A percentile compares a stretch with the other conserved stretches of the same genome.
These are phyloP conservation scores for Nemophila menziesii DNA, from an alignment of 257 asterid genomes.

Conservation along the genomic window DNA sequence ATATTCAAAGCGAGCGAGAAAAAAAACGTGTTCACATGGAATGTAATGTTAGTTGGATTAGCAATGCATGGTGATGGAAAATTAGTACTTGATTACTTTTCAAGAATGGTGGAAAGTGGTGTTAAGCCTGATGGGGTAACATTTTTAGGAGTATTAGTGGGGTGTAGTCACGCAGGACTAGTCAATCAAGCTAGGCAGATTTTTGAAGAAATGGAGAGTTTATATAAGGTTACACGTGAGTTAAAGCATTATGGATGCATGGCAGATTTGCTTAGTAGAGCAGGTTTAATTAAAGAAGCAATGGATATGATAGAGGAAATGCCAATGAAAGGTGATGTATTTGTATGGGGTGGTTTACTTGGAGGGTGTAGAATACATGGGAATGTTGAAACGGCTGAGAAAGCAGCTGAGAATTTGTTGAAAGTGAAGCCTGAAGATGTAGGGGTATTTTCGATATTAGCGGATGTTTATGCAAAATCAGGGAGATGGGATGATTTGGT, in stretches of 20 bases:
- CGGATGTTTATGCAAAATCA: conserved; percentile 52
- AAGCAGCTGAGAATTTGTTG: conserved; percentile 54
- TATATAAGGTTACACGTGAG: conserved; percentile 48
- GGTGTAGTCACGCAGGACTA: conserved; percentile 84
- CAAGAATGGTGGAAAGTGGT: conserved; percentile 42
- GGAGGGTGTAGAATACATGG: conserved; percentile 87
- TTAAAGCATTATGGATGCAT: conserved; percentile 86
- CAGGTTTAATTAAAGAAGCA: conserved; percentile 66
- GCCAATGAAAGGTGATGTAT: conserved; percentile 74
- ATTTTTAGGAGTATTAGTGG: conserved; percentile 50
- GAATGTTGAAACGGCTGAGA: conserved; percentile 54
- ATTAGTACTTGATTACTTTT: conserved; percentile 34
- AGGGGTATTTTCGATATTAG: conserved; percentile 62
- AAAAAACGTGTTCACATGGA: conserved; percentile 56
- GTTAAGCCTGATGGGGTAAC: conserved; percentile 66
- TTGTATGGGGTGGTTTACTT: conserved; percentile 88
- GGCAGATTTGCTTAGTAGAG: conserved; percentile 76
- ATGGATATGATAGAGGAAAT: conserved; percentile 46
- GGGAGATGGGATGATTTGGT: conserved; percentile 68
- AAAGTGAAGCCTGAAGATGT: conserved; percentile 75
- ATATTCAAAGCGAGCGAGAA: conserved; percentile 27
- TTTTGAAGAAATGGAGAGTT: conserved; percentile 52
- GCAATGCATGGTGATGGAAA: conserved; percentile 63
- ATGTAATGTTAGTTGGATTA: conserved; percentile 72
- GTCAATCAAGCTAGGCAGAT: conserved; percentile 38